Conservation (phyloP, 805 yeast species). For the Candida quercuum region DNA sequence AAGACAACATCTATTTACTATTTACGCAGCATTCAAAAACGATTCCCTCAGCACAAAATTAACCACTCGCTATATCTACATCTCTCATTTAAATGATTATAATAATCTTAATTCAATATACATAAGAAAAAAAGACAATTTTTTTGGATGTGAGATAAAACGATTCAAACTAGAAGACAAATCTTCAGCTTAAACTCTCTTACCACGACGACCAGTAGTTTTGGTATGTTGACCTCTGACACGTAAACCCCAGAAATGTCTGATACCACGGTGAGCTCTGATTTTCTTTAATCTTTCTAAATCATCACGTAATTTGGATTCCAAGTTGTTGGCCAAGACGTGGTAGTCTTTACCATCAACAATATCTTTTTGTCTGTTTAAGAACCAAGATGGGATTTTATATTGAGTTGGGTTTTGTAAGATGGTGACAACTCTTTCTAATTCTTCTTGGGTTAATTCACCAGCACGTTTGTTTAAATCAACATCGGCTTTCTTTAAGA, state of each 20-base stretch:
- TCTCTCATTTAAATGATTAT: neutral
- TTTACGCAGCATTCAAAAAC: no score
- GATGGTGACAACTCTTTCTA: conserved; percentile 99
- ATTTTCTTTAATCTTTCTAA: conserved; percentile 99
- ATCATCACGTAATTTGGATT: conserved; percentile 99
- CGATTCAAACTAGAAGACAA: no score
- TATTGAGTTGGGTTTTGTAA: conserved; percentile 99
- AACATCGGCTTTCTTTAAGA: conserved; percentile 99
- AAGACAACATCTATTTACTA: no score
- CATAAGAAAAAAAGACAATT: neutral
- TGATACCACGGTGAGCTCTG: conserved; percentile 99
- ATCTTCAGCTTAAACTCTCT: conserved; percentile 18
- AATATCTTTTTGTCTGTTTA: conserved; percentile 98
- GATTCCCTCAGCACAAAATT: neutral
- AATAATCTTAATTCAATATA: neutral
- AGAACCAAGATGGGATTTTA: conserved; percentile 99
- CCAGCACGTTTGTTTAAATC: conserved; percentile 99
- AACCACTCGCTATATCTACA: neutral
- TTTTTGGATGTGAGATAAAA: neutral
- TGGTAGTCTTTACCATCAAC: conserved; percentile 99
- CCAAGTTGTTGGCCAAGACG: conserved; percentile 97
- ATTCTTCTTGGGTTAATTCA: conserved; percentile 99
- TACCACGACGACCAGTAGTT: conserved; percentile 97
- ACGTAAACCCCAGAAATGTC: conserved; percentile 99
- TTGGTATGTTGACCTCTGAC: conserved; percentile 99